phyloP scores from a whole-genome alignment of 2,329 filamentous ascomycete genomes.

The Chrysoporthe cubensis region DNA sequence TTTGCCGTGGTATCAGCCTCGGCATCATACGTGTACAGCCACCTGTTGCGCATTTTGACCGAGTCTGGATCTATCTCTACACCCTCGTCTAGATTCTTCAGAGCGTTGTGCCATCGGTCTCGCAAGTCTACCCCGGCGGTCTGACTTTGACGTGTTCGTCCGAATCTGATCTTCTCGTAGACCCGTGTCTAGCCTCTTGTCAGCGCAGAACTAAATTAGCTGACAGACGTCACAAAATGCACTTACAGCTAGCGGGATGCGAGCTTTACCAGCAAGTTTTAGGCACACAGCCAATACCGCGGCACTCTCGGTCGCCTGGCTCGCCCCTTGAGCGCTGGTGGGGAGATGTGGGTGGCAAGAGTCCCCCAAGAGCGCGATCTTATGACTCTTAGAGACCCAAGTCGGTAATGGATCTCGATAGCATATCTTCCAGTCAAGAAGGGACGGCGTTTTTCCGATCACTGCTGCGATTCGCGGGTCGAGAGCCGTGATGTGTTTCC shows the following conservation, averaged over 20 bases:
- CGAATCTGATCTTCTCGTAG: conserved; percentile 49
- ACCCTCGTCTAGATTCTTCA: conserved; percentile 46
- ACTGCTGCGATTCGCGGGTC: conserved; percentile 51
- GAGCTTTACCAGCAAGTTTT: conserved; percentile 45
- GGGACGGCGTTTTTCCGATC: conserved; percentile 47
- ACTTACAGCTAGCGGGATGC: conserved; percentile 43
- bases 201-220: conserved; percentile 4
- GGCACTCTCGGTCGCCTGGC: conserved; percentile 58
- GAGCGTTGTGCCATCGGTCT: conserved; percentile 48
- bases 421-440: conserved; percentile 59
- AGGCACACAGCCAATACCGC: conserved; percentile 50
- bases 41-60: conserved; percentile 51
- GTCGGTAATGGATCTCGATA: conserved; percentile 56
- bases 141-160: conserved; percentile 45
- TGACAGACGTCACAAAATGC: background rate
- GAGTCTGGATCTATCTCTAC: conserved; percentile 49
- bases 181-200: conserved; percentile 40
- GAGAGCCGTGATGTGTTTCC: conserved; percentile 41
- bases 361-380: conserved; percentile 56
- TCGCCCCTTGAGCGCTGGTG: conserved; percentile 56
- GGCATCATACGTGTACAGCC: conserved; percentile 51
- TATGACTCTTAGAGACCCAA: conserved; percentile 55
- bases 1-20: conserved; percentile 47
- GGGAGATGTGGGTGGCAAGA: conserved; percentile 59
- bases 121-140: conserved; percentile 49